Conservation (phyloP, 257 asterid genomes). For the Rhazya stricta region DNA sequence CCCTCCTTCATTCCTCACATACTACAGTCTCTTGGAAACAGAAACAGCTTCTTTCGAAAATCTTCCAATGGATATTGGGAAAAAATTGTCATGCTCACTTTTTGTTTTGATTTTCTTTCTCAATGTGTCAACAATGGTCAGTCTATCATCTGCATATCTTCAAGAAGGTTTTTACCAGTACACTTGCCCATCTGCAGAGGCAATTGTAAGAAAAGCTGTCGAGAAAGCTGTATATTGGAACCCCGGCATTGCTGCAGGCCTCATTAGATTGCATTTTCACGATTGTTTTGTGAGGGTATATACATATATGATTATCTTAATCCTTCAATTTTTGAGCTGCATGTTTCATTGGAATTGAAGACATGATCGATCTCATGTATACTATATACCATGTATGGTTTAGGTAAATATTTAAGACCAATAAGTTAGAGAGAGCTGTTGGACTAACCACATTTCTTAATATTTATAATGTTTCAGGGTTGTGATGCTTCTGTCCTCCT, state of each 20-base stretch:
- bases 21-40: not conserved
- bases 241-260: constrained; percentile 40
- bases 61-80: not conserved
- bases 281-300: constrained; percentile 52
- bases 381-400: not conserved
- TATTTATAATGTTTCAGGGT: constrained; percentile 22
- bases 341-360: no score
- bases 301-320: not conserved
- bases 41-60: not conserved
- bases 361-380: no score
- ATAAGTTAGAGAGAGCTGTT: not conserved
- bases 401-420: no score
- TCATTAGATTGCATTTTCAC: constrained; percentile 41
- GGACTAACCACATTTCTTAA: not conserved
- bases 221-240: constrained; percentile 26
- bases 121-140: not conserved
- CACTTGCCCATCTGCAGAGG: constrained; percentile 36
- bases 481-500: constrained; percentile 46
- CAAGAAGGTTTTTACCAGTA: constrained; percentile 29
- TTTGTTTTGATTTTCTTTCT: constrained; percentile 10
- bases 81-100: not conserved
- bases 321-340: no score
- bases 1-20: not conserved
- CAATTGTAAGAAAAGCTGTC: constrained; percentile 29
- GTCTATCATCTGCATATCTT: constrained; percentile 19